Percentiles rank a stretch among this genome's conserved stretches.
phyloP scores from a whole-genome alignment of 2,329 filamentous ascomycete genomes.

The Lomentospora prolificans region DNA sequence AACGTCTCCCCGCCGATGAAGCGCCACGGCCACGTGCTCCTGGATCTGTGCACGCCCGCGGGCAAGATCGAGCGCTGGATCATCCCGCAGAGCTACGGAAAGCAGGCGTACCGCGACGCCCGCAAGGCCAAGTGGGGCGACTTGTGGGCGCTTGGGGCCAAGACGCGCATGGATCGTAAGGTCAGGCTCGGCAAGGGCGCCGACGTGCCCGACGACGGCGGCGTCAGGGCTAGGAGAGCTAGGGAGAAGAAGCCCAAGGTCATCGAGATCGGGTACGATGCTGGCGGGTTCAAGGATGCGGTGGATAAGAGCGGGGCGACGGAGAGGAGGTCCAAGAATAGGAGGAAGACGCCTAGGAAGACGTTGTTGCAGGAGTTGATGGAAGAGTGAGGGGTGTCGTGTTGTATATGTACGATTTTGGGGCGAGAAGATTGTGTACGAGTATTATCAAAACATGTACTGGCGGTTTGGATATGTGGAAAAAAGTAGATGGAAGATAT shows the following conservation, averaged over 20 bases:
- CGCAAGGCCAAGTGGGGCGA: constrained; percentile 88
- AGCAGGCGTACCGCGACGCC: constrained; percentile 81
- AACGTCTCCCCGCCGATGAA: constrained; percentile 75
- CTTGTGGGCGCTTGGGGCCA: constrained; percentile 89
- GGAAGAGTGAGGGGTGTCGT: not conserved
- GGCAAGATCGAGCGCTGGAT: constrained; percentile 90
- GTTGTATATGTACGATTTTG: not conserved
- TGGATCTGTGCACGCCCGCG: constrained; percentile 83
- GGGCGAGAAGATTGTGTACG: not conserved
- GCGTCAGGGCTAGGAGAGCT: constrained; percentile 27
- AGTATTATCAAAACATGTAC: no score
- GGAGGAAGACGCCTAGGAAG: constrained; percentile 8
- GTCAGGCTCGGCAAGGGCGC: constrained; percentile 47
- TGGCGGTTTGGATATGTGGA: no score
- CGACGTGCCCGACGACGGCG: constrained; percentile 31
- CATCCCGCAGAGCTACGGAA: constrained; percentile 71
- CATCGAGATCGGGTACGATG: constrained; percentile 11
- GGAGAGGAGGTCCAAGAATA: constrained; percentile 9
- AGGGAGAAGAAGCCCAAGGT: constrained; percentile 30
- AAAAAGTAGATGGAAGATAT: not conserved
- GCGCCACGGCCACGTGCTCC: constrained; percentile 73
- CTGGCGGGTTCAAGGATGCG: constrained; percentile 20
- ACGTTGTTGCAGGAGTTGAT: constrained; percentile 9
- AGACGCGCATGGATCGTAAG: constrained; percentile 59
- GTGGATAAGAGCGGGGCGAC: constrained; percentile 9